Evolutionary conservation across 352 stramenopile species (phyloP).

Genomic region (Phytophthora vignae): DNA sequence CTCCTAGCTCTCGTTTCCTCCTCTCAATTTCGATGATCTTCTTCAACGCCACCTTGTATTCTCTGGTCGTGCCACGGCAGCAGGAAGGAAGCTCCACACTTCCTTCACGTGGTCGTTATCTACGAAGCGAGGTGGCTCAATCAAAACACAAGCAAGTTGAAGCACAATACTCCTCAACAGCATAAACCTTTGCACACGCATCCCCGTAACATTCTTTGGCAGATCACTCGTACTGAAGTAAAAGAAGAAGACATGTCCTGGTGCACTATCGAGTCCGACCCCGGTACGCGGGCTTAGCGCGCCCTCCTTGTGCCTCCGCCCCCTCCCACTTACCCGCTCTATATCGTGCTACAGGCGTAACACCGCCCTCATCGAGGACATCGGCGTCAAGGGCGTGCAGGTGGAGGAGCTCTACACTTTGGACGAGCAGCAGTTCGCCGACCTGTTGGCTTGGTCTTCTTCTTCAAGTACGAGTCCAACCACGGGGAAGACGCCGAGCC

Average conservation of each 20-base stretch:
- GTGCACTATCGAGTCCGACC: conserved; percentile 86
- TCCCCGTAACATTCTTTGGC: too few relatives aligned
- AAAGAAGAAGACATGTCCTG: conserved; percentile 59
- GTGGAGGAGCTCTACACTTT: conserved; percentile 95
- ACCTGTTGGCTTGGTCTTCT: conserved; percentile 93
- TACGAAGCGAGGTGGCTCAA: too few relatives aligned
- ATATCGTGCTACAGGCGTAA: conserved; percentile 61
- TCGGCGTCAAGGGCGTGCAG: conserved; percentile 93
- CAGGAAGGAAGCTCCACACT: too few relatives aligned
- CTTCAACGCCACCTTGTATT: not conserved
- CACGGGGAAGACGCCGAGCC: conserved; percentile 47
- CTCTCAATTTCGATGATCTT: not conserved
- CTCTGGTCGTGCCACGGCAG: too few relatives aligned
- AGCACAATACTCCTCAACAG: too few relatives aligned
- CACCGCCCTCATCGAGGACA: conserved; percentile 93
- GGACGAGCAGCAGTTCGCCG: conserved; percentile 86
- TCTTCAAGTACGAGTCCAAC: conserved; percentile 94
- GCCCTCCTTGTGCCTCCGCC: not conserved
- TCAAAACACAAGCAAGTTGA: too few relatives aligned
- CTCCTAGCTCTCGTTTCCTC: not conserved
- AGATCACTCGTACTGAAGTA: too few relatives aligned
- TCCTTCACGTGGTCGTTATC: too few relatives aligned
- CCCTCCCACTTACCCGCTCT: not conserved
- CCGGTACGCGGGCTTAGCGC: conserved; percentile 39
- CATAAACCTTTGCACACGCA: too few relatives aligned